A percentile compares a stretch with the other conserved stretches of the same genome.
Evolutionary conservation across 73 alveolate genomes (phyloP).

Genomic region (Stentor roeselii): DNA sequence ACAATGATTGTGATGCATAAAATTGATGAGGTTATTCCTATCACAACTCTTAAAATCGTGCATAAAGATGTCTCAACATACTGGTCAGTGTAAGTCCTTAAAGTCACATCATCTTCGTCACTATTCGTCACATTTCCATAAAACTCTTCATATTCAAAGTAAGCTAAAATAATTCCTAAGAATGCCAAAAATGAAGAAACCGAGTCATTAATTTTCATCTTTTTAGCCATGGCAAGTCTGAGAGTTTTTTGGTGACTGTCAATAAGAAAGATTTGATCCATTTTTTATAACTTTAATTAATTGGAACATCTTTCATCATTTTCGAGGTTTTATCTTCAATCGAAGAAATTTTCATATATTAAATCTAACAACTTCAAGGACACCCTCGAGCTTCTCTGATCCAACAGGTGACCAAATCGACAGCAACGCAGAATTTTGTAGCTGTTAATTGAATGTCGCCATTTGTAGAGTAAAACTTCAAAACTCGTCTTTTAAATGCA

Average conservation of each 20-base stretch:
- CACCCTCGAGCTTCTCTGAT: background rate
- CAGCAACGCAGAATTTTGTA: background rate
- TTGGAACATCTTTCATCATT: no score
- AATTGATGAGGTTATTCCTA: constrained; percentile 36
- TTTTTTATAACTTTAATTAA: constrained; percentile 29
- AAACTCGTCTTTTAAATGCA: background rate
- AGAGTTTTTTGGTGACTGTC: constrained; percentile 39
- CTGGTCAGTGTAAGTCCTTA: constrained; percentile 25
- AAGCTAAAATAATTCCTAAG: constrained; percentile 42
- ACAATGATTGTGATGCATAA: constrained; percentile 27
- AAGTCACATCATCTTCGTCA: constrained; percentile 32
- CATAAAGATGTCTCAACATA: constrained; percentile 36
- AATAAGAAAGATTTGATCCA: constrained; percentile 49
- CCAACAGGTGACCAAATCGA: background rate
- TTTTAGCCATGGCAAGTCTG: constrained; percentile 29
- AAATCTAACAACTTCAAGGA: no score
- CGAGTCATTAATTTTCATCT: constrained; percentile 49
- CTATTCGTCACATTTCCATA: constrained; percentile 14
- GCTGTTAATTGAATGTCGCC: background rate
- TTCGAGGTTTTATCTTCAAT: no score
- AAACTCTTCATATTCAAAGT: constrained; percentile 28
- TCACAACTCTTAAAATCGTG: constrained; percentile 37
- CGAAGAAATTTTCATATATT: no score
- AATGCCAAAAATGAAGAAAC: constrained; percentile 35
- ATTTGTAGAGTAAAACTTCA: background rate